Percentiles rank a stretch among this genome's conserved stretches.
Evolutionary conservation across 805 yeast species (phyloP).

Genomic region (Starmerella stigmatis): DNA sequence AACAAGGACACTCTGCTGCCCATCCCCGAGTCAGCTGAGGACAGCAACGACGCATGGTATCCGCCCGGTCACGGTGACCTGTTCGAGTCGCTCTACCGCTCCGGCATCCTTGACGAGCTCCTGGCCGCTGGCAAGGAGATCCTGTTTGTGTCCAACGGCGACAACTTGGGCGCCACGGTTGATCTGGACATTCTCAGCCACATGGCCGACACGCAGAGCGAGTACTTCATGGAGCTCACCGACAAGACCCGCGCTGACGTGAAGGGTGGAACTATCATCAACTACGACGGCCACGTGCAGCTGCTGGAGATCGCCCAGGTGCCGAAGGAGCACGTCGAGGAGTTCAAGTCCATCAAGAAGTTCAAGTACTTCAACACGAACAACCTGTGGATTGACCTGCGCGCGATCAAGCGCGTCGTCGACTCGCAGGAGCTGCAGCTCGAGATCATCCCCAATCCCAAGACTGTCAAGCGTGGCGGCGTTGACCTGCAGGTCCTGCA

Average conservation of each 20-base stretch:
- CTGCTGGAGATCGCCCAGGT: conserved; percentile 96
- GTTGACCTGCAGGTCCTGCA: conserved; percentile 78
- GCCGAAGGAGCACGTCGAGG: conserved; percentile 96
- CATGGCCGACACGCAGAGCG: conserved; percentile 84
- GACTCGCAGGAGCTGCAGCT: conserved; percentile 70
- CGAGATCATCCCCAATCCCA: conserved; percentile 93
- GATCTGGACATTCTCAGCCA: conserved; percentile 82
- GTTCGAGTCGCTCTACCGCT: conserved; percentile 76
- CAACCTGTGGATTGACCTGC: conserved; percentile 92
- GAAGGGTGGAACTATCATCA: conserved; percentile 96
- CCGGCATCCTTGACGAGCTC: conserved; percentile 85
- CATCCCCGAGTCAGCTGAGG: conserved; percentile 69
- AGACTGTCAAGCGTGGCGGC: conserved; percentile 68
- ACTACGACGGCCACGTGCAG: conserved; percentile 89
- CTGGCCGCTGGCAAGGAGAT: conserved; percentile 90
- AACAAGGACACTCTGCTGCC: conserved; percentile 93
- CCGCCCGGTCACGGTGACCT: conserved; percentile 99
- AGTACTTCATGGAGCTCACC: conserved; percentile 96
- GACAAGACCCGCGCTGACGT: conserved; percentile 99
- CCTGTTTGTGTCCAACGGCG: conserved; percentile 94
- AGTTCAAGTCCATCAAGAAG: conserved; percentile 93
- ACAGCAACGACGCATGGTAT: conserved; percentile 81
- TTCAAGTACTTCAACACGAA: conserved; percentile 97
- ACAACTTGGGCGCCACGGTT: conserved; percentile 96
- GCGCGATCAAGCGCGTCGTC: conserved; percentile 85